Base-by-base conservation (phyloP, 495 filamentous ascomycete genomes). In the Neurospora sp. region DNA sequence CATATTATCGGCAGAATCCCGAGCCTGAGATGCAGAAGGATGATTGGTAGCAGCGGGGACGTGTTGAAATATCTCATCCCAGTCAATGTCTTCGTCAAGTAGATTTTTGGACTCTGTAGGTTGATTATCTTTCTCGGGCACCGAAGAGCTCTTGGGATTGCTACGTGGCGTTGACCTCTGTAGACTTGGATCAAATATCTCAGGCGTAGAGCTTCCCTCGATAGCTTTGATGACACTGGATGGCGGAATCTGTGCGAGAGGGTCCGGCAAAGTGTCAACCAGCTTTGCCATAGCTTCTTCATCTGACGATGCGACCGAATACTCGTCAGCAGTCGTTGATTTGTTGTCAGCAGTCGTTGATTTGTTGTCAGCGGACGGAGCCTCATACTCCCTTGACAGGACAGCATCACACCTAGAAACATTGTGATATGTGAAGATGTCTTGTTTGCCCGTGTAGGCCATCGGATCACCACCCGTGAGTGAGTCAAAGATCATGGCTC, bases 71-170 rank as follows among this genome's bases (percentile, higher is more conserved):
- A 83, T 72, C n/a, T 70, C 37, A 59, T 82, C 76, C 82, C 82
- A 82, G 35, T 83, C 81, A 4, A 83, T 78, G 38, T 79, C 79
- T 1, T 78, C 75, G 61, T 83, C 82, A 9, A 83, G 72, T 6
- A 83, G 74, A 22, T 83, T 74, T 7, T 81, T 78, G 20, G 74
- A 44, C 4, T 70, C 31, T 16, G 27, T 6, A 45, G n/a, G 20
- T 10, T 18, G 41, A 31, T 68, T 14, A 4, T 22, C 22, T 10
- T 6, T 9, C 69, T 9, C 37, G 37, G 9, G 16, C 27, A 14
- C 10, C 3, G 48, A 27, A 27, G 20, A 27, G 69, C 31, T 70
- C 38, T 44, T 9, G 3, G 41, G 31, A 38, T 9, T 48, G 35
- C 35, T 38, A 4, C 61, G 48, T 27, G 68, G 71, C 14, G 76